Base-by-base conservation (phyloP, 1,139 yeast species). In the Hanseniaspora uvarum region DNA sequence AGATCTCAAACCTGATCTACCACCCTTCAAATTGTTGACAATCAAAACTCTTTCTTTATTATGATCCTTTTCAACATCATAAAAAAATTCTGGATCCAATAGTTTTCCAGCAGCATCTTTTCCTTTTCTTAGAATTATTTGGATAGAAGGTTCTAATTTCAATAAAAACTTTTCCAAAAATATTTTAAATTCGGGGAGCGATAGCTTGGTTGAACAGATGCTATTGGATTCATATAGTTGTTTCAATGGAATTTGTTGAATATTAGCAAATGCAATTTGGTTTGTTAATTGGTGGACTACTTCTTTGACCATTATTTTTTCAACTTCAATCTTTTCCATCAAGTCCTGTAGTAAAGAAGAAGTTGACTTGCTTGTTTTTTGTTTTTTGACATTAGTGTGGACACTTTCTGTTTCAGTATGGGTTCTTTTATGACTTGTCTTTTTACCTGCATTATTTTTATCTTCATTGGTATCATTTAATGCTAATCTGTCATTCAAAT, bases 101-200 rank as follows among this genome's bases (percentile, higher is more conserved):
- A 87, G 87, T 66, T 87, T 86, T 14, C 97, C 97, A 2, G 96
- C 95, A 4, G 97, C 96, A 68, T 92, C 97, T 66, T 87, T 89
- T 52, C 97, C 97, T 57, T 78, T 75, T 66, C 97, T 82, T 62
- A 80, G 78, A 58, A 92, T 88, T 11, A 85, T 82, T 14, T 97
- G 97, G 55, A 89, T 77, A 61, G 94, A 83, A 39, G 59, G 57
- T 55, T 66, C 60, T 38, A 61, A 55, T 48, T 65, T 60, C 58
- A 70, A 47, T n/a, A 50, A 37, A 14, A 50, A 31, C 14, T 36
- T 50, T 23, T 50, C 53, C 18, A 38, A 12, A n/a, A 50, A 50
- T 14, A 60, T 52, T 44, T 19, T 50, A 16, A 50, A 50, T 37
- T 50, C 44, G 53, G 53, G 53, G 53, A 50, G 53, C 16, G 41